Evolutionary conservation across 257 asterid genomes (phyloP).

Genomic region (Leonotis leonurus): DNA sequence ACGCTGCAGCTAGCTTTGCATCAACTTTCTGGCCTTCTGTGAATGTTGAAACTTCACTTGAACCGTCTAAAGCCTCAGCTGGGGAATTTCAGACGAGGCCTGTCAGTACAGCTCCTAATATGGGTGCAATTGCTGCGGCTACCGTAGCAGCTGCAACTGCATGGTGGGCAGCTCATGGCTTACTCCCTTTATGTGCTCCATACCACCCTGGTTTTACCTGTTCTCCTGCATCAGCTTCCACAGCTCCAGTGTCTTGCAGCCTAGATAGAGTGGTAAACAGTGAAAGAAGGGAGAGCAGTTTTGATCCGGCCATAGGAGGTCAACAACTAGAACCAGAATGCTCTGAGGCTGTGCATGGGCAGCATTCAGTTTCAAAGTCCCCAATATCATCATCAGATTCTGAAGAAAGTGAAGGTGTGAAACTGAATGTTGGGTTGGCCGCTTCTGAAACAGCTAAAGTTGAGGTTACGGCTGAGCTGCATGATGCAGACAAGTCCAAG

Average conservation of each 20-base stretch:
- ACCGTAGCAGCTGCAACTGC: constrained; percentile 97
- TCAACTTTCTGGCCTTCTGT: constrained; percentile 68
- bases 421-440: constrained; percentile 27
- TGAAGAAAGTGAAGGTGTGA: constrained; percentile 51
- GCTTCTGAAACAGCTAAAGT: constrained; percentile 33
- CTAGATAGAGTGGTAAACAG: constrained; percentile 28
- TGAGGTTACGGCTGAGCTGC: constrained; percentile 31
- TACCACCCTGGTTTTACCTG: constrained; percentile 54
- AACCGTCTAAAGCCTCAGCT: constrained; percentile 24
- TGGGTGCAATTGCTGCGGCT: constrained; percentile 85
- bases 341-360: constrained; percentile 53
- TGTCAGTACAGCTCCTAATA: constrained; percentile 50
- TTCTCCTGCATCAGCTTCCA: constrained; percentile 45
- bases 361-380: constrained; percentile 35
- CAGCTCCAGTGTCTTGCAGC: constrained; percentile 35
- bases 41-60: constrained; percentile 37
- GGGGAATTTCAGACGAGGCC: constrained; percentile 37
- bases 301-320: constrained; percentile 32
- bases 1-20: constrained; percentile 90
- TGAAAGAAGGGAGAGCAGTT: constrained; percentile 38
- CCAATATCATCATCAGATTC: constrained; percentile 56
- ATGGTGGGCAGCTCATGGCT: constrained; percentile 98
- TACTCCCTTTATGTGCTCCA: constrained; percentile 81
- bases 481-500: no score
- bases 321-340: constrained; percentile 44